Evolutionary conservation across 306 rosid species (phyloP).

Genomic region (Fagus sylvatica): DNA sequence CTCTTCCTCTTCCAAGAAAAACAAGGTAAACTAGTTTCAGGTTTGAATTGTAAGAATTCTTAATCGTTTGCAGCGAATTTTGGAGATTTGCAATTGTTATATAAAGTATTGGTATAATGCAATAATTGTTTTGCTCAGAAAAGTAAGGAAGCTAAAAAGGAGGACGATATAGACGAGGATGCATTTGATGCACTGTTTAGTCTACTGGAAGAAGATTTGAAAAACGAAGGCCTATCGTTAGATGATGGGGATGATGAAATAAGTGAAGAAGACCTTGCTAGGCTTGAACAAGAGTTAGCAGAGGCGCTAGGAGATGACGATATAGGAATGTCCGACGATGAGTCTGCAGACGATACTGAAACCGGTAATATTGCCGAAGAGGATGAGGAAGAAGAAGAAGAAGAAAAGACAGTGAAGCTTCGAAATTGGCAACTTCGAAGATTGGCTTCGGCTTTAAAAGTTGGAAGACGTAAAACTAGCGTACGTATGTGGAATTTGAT

Average conservation of each 20-base stretch:
- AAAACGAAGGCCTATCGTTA: slow-evolving; percentile 50
- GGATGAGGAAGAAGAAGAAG: slow-evolving; percentile 21
- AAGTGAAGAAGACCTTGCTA: slow-evolving; percentile 62
- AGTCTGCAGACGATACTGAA: slow-evolving; percentile 21
- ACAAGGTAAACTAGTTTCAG: slow-evolving; percentile 42
- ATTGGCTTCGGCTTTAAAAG: slow-evolving; percentile 75
- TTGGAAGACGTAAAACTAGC: slow-evolving; percentile 82
- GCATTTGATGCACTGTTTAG: slow-evolving; percentile 77
- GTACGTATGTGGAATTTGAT: slow-evolving; percentile 38
- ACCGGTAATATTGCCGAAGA: slow-evolving; percentile 19
- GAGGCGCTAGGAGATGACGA: slow-evolving; percentile 50
- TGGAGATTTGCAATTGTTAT: not conserved
- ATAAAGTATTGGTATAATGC: not conserved
- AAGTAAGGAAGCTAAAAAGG: slow-evolving; percentile 30
- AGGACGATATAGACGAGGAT: slow-evolving; percentile 55
- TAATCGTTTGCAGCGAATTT: not conserved
- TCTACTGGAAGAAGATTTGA: slow-evolving; percentile 82
- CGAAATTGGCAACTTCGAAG: slow-evolving; percentile 80
- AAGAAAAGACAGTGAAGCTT: slow-evolving; percentile 46
- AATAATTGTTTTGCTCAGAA: slow-evolving; percentile 29
- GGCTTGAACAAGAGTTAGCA: slow-evolving; percentile 61
- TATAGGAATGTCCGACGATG: slow-evolving; percentile 14
- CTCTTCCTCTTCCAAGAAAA: slow-evolving; percentile 46
- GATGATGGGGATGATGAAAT: slow-evolving; percentile 48
- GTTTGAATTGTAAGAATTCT: no score